These are phyloP conservation scores for Tuber calosporum DNA, from an alignment of 495 filamentous ascomycete genomes.

Conservation along the genomic window DNA sequence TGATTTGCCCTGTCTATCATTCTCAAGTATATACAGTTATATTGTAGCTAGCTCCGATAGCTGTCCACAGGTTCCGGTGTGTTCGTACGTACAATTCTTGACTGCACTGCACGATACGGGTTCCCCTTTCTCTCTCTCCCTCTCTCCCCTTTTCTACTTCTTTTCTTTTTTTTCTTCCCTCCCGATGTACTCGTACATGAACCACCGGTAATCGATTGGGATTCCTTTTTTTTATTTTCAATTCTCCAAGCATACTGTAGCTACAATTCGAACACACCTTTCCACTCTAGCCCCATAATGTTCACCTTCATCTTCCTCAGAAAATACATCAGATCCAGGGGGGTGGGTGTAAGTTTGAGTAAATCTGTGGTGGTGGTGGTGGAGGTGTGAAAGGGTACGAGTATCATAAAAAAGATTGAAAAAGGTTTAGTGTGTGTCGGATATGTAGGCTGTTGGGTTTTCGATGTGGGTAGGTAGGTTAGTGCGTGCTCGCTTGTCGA, in stretches of 20 bases:
- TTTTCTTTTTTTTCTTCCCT: background rate
- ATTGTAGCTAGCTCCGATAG: background rate
- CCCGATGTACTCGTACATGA: background rate
- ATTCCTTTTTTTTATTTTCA: no score
- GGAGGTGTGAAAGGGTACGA: no score
- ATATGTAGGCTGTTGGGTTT: conserved; percentile 35
- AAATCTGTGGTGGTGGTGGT: background rate
- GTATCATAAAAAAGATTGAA: background rate
- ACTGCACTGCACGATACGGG: no score
- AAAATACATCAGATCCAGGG: background rate
- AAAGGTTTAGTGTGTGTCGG: conserved; percentile 19
- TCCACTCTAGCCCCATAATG: background rate
- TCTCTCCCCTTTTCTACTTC: background rate
- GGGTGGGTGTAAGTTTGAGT: background rate
- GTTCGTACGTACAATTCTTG: background rate
- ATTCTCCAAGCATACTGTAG: background rate
- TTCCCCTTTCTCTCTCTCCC: no score
- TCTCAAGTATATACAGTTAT: background rate
- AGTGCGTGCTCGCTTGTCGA: conserved; percentile 35
- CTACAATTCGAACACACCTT: background rate
- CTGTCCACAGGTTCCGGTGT: background rate
- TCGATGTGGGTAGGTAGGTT: conserved; percentile 17
- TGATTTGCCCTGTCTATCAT: background rate
- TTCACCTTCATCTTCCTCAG: background rate
- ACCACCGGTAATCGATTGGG: background rate